These are phyloP conservation scores for Fusarium sp. DNA, from an alignment of 2,329 filamentous ascomycete genomes.

Conservation along the genomic window DNA sequence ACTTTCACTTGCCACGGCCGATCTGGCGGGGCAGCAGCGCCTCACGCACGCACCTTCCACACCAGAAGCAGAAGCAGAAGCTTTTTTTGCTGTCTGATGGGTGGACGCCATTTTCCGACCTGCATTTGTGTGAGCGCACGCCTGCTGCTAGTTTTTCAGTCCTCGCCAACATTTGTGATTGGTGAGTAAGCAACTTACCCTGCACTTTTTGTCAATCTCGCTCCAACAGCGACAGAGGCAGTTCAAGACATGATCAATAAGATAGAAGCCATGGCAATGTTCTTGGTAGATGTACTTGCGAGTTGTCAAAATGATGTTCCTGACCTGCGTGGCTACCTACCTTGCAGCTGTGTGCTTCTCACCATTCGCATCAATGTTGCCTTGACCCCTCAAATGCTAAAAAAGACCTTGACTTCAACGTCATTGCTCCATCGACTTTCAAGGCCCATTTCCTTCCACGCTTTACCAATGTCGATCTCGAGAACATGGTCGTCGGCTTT, in stretches of 20 bases:
- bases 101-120: background rate
- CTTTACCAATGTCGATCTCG: constrained; percentile 76
- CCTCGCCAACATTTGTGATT: background rate
- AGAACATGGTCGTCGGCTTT: constrained; percentile 66
- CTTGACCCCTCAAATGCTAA: constrained; percentile 47
- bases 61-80: background rate
- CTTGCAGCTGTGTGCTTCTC: background rate
- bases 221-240: background rate
- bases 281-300: background rate
- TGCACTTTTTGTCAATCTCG: background rate
- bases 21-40: constrained; percentile 27
- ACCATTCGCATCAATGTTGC: background rate
- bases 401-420: constrained; percentile 70
- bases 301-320: background rate
- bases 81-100: background rate
- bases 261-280: background rate
- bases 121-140: background rate
- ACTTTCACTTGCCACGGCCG: constrained; percentile 16
- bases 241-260: background rate
- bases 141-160: background rate
- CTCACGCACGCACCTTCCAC: constrained; percentile 5
- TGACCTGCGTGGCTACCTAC: background rate
- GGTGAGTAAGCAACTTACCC: background rate
- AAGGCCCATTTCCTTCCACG: constrained; percentile 78
- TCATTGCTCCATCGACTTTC: constrained; percentile 81